Base-by-base conservation (phyloP, 2,329 filamentous ascomycete species). In the Neonectria faginata region DNA sequence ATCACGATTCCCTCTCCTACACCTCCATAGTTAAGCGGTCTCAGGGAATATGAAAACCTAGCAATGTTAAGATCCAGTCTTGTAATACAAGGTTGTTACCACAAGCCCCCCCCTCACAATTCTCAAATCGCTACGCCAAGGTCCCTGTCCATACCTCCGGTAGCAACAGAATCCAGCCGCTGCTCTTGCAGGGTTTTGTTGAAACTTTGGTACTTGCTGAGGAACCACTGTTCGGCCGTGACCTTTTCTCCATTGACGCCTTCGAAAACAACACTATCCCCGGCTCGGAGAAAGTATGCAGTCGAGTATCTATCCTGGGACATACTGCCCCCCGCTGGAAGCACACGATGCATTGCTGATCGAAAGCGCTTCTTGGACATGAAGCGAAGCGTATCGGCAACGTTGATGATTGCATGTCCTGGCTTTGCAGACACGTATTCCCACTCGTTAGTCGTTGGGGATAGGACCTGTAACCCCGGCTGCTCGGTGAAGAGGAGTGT, bases 401-500 rank as follows among this genome's bases (percentile, higher is more conserved):
- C 57, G 41, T 66, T 66, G 44, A 64, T 51, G 16, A 66, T 54
- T 16, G 60, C 64, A 48, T 64, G 56, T 10, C 56, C 51, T 3
- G 64, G 64, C 9, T 33, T 31, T 10, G 64, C 53, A 16, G 12
- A 16, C 8, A 66, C 60, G 14, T 53, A 66, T 41, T 53, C 56
- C 64, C 64, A 66, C 14, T 18, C 20, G n/a, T 36, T 52, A 18
- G 67, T 58, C 1, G 62, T 66, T 3, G 84, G 84, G 14, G 83
- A 82, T 3, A 82, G 81, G 67, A 86, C 81, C 74, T 88, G 85
- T 44, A 88, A 80, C 2, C 85, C 85, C 81, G 82, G 84, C 76
- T 86, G 80, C 75, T 83, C 80, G 68, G 76, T 80, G 79, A 86
- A 86, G 36, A 87, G 79, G 12, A 39, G 36, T 2, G 36, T 39